Evolutionary conservation across 768 basidiomycete species (phyloP).

Genomic region (Suillus spraguei): DNA sequence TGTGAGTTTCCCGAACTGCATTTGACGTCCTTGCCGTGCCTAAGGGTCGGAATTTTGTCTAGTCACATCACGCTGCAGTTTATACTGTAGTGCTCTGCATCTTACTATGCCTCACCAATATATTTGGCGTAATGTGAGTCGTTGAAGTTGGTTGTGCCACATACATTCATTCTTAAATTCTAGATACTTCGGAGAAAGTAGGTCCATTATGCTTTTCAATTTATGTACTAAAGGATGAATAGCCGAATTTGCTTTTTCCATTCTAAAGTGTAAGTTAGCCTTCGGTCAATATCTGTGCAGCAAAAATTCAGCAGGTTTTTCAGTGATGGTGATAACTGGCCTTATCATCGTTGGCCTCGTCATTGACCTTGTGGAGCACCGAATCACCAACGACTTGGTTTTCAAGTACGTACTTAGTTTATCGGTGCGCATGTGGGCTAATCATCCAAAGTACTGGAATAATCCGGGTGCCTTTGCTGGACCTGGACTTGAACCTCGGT

Average conservation of each 20-base stretch:
- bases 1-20: too few relatives aligned
- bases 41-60: too few relatives aligned
- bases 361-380: conserved; percentile 69
- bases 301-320: conserved; percentile 7
- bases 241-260: conserved; percentile 73
- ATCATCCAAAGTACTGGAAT: conserved; percentile 41
- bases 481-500: conserved; percentile 5
- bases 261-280: conserved; percentile 40
- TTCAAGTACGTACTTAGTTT: conserved; percentile 46
- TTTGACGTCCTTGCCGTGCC: too few relatives aligned
- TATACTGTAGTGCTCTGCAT: conserved; percentile 63
- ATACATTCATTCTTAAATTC: conserved; percentile 4
- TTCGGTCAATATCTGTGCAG: background rate
- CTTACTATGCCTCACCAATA: conserved; percentile 61
- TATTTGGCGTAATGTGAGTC: conserved; percentile 64
- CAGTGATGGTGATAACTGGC: conserved; percentile 61
- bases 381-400: conserved; percentile 57
- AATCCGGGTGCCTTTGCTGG: conserved; percentile 51
- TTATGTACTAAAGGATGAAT: conserved; percentile 1
- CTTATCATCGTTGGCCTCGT: conserved; percentile 65
- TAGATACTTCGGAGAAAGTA: conserved; percentile 69
- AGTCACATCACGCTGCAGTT: too few relatives aligned
- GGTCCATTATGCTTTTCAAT: conserved; percentile 14
- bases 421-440: too few relatives aligned
- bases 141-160: background rate